Conservation (phyloP, 164 flowering plant species). For the Santalum album region DNA sequence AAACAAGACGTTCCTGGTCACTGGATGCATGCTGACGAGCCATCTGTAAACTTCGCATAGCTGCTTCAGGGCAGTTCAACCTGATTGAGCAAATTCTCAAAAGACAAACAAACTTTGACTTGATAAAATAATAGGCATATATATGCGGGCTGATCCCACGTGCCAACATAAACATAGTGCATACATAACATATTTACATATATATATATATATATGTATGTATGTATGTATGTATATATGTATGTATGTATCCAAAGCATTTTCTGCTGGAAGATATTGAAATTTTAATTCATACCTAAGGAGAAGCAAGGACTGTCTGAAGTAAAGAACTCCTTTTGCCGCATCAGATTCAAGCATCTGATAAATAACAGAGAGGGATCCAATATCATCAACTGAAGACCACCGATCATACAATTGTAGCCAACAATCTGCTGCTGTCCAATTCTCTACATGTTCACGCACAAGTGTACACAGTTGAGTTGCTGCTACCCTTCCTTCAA, state of each 20-base stretch:
- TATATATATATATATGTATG: too few relatives aligned
- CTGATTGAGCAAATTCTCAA: constrained; percentile 25
- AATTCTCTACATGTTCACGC: constrained; percentile 82
- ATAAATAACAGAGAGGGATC: constrained; percentile 91
- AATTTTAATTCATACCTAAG: constrained; percentile 52
- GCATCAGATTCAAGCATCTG: constrained; percentile 99
- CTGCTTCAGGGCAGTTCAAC: constrained; percentile 94
- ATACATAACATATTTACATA: too few relatives aligned
- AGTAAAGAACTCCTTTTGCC: constrained; percentile 86
- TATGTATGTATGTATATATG: too few relatives aligned
- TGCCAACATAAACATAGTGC: too few relatives aligned
- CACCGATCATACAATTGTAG: constrained; percentile 85
- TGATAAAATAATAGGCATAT: too few relatives aligned
- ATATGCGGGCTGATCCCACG: too few relatives aligned
- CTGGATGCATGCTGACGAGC: constrained; percentile 88
- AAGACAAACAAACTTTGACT: too few relatives aligned
- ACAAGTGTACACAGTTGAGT: constrained; percentile 77
- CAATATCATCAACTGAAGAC: constrained; percentile 99
- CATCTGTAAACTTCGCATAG: constrained; percentile 92
- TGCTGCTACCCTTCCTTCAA: constrained; percentile 87
- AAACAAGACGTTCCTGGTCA: constrained; percentile 85
- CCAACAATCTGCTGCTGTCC: constrained; percentile 99
- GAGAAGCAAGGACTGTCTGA: constrained; percentile 95
- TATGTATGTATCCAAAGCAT: too few relatives aligned
- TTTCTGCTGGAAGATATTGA: background rate